Evolutionary conservation across 202 grass and related monocot species (phyloP).

Genomic region (Eragrostis tef): DNA sequence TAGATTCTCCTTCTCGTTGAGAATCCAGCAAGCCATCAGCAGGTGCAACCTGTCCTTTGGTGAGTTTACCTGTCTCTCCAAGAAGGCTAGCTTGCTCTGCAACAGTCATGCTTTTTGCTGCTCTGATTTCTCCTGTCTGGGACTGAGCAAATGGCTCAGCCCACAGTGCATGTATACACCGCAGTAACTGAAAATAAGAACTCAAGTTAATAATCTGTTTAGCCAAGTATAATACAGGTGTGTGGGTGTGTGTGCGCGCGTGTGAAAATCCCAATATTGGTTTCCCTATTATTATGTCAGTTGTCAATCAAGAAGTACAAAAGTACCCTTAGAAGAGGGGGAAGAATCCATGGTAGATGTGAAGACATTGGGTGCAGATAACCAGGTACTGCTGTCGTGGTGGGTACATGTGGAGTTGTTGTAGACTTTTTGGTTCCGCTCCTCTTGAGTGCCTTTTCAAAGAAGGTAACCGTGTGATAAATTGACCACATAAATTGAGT

Average conservation of each 20-base stretch:
- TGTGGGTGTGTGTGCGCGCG: neutral
- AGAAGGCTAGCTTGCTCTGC: slow-evolving; percentile 86
- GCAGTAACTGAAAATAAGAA: slow-evolving; percentile 65
- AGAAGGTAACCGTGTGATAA: slow-evolving; percentile 88
- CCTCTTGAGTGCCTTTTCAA: slow-evolving; percentile 95
- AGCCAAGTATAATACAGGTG: slow-evolving; percentile 28
- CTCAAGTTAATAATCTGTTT: slow-evolving; percentile 17
- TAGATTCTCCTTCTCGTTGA: slow-evolving; percentile 78
- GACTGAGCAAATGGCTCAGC: slow-evolving; percentile 69
- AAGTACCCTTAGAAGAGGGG: slow-evolving; percentile 89
- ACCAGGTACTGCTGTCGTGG: slow-evolving; percentile 47
- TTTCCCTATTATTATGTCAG: slow-evolving; percentile 7
- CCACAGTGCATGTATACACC: slow-evolving; percentile 86
- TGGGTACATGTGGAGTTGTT: slow-evolving; percentile 50
- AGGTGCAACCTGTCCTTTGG: slow-evolving; percentile 63
- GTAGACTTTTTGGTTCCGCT: slow-evolving; percentile 76
- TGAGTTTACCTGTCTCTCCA: slow-evolving; percentile 77
- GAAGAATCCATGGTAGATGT: slow-evolving; percentile 96
- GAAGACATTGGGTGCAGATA: slow-evolving; percentile 84
- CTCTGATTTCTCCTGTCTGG: slow-evolving; percentile 67
- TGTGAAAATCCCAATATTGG: neutral
- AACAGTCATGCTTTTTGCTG: slow-evolving; percentile 81
- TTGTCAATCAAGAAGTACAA: slow-evolving; percentile 22
- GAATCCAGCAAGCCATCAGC: slow-evolving; percentile 70
- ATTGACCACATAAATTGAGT: slow-evolving; percentile 96